These are phyloP conservation scores for Acanthamoeba triangularis DNA, from an alignment of 208 protist genomes.

Conservation along the genomic window DNA sequence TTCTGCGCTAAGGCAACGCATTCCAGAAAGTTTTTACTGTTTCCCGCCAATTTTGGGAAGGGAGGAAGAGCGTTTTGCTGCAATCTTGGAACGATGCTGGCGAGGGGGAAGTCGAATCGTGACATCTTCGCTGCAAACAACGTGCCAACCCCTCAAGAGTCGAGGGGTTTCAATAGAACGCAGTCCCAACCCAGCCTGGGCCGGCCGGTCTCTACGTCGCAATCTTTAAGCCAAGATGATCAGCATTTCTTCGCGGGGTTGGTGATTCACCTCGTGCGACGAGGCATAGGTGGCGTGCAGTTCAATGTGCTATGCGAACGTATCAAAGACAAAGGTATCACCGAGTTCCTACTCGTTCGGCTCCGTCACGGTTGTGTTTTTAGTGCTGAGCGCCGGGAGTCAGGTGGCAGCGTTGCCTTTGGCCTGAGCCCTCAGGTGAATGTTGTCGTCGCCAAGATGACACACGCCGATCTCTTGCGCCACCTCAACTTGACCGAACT, in stretches of 20 bases:
- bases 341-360: background rate
- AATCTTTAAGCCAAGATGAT: background rate
- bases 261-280: slow-evolving; percentile 10
- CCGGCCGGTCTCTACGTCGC: background rate
- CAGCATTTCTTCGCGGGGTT: slow-evolving; percentile 8
- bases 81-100: background rate
- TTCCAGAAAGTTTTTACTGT: too few relatives aligned
- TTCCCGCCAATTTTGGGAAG: background rate
- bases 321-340: slow-evolving; percentile 60
- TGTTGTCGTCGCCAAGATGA: slow-evolving; percentile 7
- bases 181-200: background rate
- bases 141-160: too few relatives aligned
- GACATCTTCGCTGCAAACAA: background rate
- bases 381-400: too few relatives aligned
- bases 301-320: slow-evolving; percentile 55
- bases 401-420: slow-evolving; percentile 6
- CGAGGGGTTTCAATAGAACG: too few relatives aligned
- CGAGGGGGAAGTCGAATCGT: background rate
- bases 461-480: background rate
- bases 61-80: too few relatives aligned
- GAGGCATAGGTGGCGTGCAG: slow-evolving; percentile 70
- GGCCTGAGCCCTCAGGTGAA: background rate
- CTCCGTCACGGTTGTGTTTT: background rate
- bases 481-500: background rate
- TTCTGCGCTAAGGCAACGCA: too few relatives aligned